phyloP scores from a whole-genome alignment of 106 monocot genomes.

The Vanilla planifolia region DNA sequence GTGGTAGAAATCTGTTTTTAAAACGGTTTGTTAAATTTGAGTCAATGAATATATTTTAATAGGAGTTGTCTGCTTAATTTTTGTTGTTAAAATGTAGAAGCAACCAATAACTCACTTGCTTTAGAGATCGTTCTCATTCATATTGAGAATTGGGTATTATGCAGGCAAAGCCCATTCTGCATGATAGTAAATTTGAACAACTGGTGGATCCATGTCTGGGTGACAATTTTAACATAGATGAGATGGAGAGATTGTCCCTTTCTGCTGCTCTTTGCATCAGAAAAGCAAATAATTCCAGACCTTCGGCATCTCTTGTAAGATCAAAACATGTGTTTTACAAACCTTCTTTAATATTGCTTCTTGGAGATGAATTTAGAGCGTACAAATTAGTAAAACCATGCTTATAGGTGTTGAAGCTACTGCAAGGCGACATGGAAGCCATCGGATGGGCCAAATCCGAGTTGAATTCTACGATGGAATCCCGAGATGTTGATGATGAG shows the following conservation, averaged over 20 bases:
- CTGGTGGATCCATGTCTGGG: slow-evolving; percentile 57
- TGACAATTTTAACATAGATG: slow-evolving; percentile 30
- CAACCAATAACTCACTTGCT: too few relatives aligned
- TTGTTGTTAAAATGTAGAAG: too few relatives aligned
- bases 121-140: too few relatives aligned
- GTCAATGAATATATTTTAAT: too few relatives aligned
- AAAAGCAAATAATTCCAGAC: slow-evolving; percentile 43
- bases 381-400: too few relatives aligned
- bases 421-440: slow-evolving; percentile 45
- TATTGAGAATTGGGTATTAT: too few relatives aligned
- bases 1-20: too few relatives aligned
- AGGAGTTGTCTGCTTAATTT: too few relatives aligned
- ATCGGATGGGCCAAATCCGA: slow-evolving; percentile 52
- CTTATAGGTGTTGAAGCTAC: slow-evolving; percentile 58
- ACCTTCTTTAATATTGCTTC: too few relatives aligned
- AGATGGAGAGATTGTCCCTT: slow-evolving; percentile 50
- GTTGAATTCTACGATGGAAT: slow-evolving; percentile 20
- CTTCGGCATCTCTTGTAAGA: slow-evolving; percentile 55
- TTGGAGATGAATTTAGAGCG: too few relatives aligned
- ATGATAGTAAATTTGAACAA: slow-evolving; percentile 31
- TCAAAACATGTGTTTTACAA: background rate
- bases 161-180: slow-evolving; percentile 68
- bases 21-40: too few relatives aligned
- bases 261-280: slow-evolving; percentile 74
- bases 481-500: slow-evolving; percentile 34